These are phyloP conservation scores for Ogataea polymorpha DNA, from an alignment of 805 yeast genomes.

Conservation along the genomic window DNA sequence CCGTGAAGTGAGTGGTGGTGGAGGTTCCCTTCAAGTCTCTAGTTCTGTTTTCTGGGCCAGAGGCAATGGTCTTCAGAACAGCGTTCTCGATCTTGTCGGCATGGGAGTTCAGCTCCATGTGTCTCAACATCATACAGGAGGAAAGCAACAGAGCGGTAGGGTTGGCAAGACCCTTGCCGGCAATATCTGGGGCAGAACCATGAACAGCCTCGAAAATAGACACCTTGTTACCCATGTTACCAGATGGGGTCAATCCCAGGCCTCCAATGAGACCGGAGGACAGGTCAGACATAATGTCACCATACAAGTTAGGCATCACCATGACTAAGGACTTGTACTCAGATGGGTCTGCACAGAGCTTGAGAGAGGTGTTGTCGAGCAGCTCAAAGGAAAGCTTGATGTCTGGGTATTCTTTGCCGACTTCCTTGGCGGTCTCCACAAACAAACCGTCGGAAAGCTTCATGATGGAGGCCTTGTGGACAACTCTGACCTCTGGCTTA, in stretches of 20 bases:
- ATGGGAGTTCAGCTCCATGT: conserved; percentile 82
- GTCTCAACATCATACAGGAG: conserved; percentile 98
- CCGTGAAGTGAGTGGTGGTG: conserved; percentile 83
- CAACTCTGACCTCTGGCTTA: conserved; percentile 87
- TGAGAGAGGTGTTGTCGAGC: conserved; percentile 93
- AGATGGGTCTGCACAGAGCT: conserved; percentile 83
- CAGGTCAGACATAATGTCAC: conserved; percentile 97
- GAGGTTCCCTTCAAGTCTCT: conserved; percentile 94
- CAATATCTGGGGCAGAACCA: conserved; percentile 99
- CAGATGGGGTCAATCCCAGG: conserved; percentile 97
- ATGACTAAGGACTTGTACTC: conserved; percentile 82
- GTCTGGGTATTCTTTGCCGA: conserved; percentile 90
- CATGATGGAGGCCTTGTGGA: conserved; percentile 98
- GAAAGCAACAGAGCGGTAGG: conserved; percentile 96
- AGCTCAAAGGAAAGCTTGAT: conserved; percentile 79
- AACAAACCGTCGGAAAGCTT: conserved; percentile 97
- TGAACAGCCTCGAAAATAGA: conserved; percentile 99
- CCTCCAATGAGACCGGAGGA: conserved; percentile 98
- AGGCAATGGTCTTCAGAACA: conserved; percentile 84
- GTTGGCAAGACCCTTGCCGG: conserved; percentile 98
- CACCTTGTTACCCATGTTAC: conserved; percentile 98
- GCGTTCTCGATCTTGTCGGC: conserved; percentile 89
- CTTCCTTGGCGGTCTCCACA: conserved; percentile 84
- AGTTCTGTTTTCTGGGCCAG: conserved; percentile 94
- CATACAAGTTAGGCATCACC: conserved; percentile 99